phyloP scores from a whole-genome alignment of 495 filamentous ascomycete species.

The Neurospora sp. region DNA sequence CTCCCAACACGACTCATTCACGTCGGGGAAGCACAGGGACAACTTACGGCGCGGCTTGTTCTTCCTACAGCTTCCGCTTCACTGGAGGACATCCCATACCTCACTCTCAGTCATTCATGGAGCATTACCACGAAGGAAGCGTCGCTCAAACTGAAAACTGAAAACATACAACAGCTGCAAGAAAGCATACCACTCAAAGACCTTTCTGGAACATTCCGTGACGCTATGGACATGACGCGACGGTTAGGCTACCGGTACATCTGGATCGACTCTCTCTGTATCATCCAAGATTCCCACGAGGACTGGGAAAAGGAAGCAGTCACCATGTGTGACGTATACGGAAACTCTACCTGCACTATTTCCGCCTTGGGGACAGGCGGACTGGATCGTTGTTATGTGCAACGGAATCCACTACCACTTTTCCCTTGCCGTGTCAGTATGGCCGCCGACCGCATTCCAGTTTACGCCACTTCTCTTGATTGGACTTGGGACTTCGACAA shows the following conservation, averaged over 20 bases:
- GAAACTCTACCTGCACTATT: background rate
- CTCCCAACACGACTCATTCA: background rate
- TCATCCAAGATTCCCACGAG: slow-evolving; percentile 12
- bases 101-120: background rate
- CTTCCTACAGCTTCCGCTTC: background rate
- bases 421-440: background rate
- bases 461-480: background rate
- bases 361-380: background rate
- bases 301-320: background rate
- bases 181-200: background rate
- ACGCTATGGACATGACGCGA: slow-evolving; percentile 12
- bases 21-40: background rate
- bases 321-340: background rate
- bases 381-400: background rate
- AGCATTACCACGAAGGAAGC: background rate
- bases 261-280: slow-evolving; percentile 26
- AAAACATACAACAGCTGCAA: background rate
- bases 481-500: background rate
- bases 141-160: background rate
- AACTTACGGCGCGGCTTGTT: background rate
- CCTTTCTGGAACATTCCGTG: background rate
- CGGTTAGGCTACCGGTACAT: slow-evolving; percentile 15
- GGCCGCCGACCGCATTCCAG: background rate
- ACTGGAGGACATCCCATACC: background rate
- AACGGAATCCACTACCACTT: background rate